phyloP scores from a whole-genome alignment of 108 stramenopile species.

The Skeletonema menzelii region DNA sequence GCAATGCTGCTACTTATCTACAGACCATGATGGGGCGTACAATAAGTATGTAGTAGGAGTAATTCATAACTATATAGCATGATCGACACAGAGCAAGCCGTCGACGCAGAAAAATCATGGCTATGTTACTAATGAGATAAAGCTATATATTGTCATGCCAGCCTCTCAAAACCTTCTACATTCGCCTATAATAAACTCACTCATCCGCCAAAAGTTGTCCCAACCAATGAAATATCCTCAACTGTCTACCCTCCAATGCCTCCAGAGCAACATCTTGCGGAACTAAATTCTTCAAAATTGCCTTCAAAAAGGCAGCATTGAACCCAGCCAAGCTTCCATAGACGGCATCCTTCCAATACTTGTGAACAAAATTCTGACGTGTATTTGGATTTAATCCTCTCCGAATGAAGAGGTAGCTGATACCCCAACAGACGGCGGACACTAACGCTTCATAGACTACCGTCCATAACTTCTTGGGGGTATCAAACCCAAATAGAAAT shows the following conservation, averaged over 20 bases:
- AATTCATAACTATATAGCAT: no score
- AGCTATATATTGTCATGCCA: no score
- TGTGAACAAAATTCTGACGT: conserved; percentile 63
- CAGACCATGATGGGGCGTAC: no score
- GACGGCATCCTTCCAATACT: conserved; percentile 91
- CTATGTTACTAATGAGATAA: no score
- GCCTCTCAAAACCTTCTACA: no score
- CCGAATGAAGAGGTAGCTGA: conserved; percentile 81
- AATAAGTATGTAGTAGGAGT: no score
- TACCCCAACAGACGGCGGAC: conserved; percentile 84
- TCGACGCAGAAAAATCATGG: no score
- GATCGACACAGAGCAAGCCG: no score
- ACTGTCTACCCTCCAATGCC: conserved; percentile 41
- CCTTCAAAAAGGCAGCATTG: conserved; percentile 90
- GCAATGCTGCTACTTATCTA: no score
- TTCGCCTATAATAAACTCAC: background rate
- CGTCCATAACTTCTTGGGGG: conserved; percentile 79
- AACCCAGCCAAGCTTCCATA: conserved; percentile 91
- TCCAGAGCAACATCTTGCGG: conserved; percentile 63
- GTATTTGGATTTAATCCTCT: conserved; percentile 89
- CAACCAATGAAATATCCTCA: conserved; percentile 42
- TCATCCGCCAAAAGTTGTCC: conserved; percentile 27
- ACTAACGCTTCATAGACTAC: conserved; percentile 86
- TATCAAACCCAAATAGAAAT: conserved; percentile 86
- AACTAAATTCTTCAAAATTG: conserved; percentile 84